phyloP scores from a whole-genome alignment of 495 filamentous ascomycete genomes.

The Elasticomyces elasticus region DNA sequence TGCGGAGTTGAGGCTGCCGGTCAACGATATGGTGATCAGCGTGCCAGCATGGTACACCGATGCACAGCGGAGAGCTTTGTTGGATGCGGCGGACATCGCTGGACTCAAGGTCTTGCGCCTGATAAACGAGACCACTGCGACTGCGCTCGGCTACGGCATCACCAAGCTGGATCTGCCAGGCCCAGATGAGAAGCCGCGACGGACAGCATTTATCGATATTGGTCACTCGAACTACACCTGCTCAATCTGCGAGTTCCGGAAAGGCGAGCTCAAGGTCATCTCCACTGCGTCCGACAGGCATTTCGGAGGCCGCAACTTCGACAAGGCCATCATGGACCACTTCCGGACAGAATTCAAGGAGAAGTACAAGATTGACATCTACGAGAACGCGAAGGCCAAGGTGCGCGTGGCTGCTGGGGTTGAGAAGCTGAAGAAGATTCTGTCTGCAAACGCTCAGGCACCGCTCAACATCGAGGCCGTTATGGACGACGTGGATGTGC shows the following conservation, averaged over 20 bases:
- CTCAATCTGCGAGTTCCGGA: slow-evolving; percentile 91
- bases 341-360: slow-evolving; percentile 77
- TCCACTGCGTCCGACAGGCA: slow-evolving; percentile 89
- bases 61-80: slow-evolving; percentile 72
- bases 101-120: slow-evolving; percentile 85
- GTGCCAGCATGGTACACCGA: slow-evolving; percentile 97
- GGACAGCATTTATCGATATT: slow-evolving; percentile 90
- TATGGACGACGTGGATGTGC: slow-evolving; percentile 95
- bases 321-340: slow-evolving; percentile 87
- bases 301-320: slow-evolving; percentile 96
- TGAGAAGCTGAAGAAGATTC: slow-evolving; percentile 98
- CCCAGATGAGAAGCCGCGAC: slow-evolving; percentile 82
- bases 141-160: slow-evolving; percentile 93
- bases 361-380: slow-evolving; percentile 48
- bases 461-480: slow-evolving; percentile 97
- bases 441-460: slow-evolving; percentile 87
- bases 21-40: slow-evolving; percentile 90
- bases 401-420: slow-evolving; percentile 75
- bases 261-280: slow-evolving; percentile 92
- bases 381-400: slow-evolving; percentile 76
- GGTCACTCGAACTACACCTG: slow-evolving; percentile 92
- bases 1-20: slow-evolving; percentile 79
- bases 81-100: slow-evolving; percentile 91
- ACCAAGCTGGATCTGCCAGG: slow-evolving; percentile 87
- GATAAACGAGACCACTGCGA: slow-evolving; percentile 97